phyloP scores from a whole-genome alignment of 768 basidiomycete genomes.

The Pleurotus cornucopiae region DNA sequence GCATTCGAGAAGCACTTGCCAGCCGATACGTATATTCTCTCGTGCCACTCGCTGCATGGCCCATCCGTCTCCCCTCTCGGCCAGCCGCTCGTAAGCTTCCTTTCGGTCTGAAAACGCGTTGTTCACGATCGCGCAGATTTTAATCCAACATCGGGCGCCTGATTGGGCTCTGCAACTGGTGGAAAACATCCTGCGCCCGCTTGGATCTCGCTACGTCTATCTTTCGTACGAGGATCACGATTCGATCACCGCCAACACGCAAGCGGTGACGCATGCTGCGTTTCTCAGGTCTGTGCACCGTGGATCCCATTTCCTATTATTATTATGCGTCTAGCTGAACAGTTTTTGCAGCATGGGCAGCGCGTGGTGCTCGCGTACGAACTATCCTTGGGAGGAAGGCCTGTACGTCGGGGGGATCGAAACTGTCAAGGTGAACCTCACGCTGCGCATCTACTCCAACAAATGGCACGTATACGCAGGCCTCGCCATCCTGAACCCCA shows the following conservation, averaged over 20 bases:
- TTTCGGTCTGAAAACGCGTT: background rate
- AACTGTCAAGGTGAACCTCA: slow-evolving; percentile 96
- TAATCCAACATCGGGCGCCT: slow-evolving; percentile 83
- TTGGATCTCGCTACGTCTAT: slow-evolving; percentile 85
- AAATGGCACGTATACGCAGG: slow-evolving; percentile 99
- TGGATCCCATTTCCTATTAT: background rate
- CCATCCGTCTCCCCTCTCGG: slow-evolving; percentile 84
- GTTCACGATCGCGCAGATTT: slow-evolving; percentile 48
- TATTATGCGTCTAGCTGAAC: background rate
- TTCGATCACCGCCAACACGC: slow-evolving; percentile 93
- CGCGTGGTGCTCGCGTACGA: slow-evolving; percentile 75
- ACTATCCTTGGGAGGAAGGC: slow-evolving; percentile 95
- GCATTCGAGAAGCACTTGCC: slow-evolving; percentile 92
- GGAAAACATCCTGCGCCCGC: slow-evolving; percentile 74
- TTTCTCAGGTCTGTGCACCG: slow-evolving; percentile 71
- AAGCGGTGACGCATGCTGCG: slow-evolving; percentile 97
- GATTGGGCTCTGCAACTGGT: slow-evolving; percentile 72
- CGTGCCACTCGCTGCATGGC: slow-evolving; percentile 92
- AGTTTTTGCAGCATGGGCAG: slow-evolving; percentile 82
- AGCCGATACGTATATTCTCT: slow-evolving; percentile 81
- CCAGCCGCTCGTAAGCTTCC: slow-evolving; percentile 73
- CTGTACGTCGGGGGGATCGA: slow-evolving; percentile 97
- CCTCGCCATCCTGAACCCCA: slow-evolving; percentile 95
- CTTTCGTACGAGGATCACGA: slow-evolving; percentile 97
- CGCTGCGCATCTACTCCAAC: slow-evolving; percentile 93